Evolutionary conservation across 768 basidiomycete genomes (phyloP).

Genomic region (Mycena vitilis): DNA sequence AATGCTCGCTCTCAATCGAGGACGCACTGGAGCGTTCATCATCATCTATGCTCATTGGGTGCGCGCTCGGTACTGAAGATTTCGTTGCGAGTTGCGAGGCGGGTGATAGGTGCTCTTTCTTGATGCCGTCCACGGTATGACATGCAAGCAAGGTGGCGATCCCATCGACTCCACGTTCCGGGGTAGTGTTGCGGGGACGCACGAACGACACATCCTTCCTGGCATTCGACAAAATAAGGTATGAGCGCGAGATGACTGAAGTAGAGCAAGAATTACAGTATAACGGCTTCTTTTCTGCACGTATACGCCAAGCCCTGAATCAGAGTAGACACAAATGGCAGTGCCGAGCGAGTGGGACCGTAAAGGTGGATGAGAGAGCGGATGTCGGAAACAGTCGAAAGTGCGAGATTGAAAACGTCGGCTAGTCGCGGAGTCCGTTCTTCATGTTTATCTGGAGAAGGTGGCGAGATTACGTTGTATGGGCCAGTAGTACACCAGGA

Average conservation of each 20-base stretch:
- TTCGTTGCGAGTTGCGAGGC: background rate
- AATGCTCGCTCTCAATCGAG: too few species aligned
- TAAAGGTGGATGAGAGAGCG: constrained; percentile 16
- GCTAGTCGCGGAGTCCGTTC: background rate
- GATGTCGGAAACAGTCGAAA: constrained; percentile 11
- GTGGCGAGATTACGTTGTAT: constrained; percentile 7
- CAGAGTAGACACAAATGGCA: constrained; percentile 14
- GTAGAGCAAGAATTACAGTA: background rate
- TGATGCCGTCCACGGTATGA: constrained; percentile 34
- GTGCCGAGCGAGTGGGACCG: constrained; percentile 10
- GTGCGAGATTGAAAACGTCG: constrained; percentile 14
- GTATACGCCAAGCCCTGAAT: constrained; percentile 9
- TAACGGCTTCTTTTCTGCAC: constrained; percentile 11
- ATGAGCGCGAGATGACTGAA: background rate
- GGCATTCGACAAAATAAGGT: background rate
- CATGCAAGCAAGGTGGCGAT: constrained; percentile 17
- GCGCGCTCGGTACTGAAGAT: background rate
- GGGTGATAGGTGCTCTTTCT: background rate
- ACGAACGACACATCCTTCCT: constrained; percentile 1
- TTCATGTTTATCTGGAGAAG: background rate
- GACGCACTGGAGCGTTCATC: too few species aligned
- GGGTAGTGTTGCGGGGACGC: constrained; percentile 4
- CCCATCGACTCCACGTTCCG: constrained; percentile 6
- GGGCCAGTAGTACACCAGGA: constrained; percentile 26
- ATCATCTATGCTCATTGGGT: too few species aligned